Conservation (phyloP, 179 eudicot species). For the Beta macrorhiza region DNA sequence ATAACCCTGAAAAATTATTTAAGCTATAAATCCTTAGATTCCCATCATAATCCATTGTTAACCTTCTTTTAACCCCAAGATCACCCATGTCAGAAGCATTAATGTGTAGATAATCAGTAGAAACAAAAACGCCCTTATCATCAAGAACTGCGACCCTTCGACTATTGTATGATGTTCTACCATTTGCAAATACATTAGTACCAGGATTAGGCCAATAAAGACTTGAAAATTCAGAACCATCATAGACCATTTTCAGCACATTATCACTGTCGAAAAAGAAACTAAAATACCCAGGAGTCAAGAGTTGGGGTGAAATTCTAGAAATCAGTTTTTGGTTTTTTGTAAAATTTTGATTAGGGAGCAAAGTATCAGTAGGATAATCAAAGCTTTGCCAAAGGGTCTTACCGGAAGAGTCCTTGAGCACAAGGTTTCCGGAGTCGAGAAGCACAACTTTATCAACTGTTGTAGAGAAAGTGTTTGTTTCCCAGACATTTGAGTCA, state of each 20-base stretch:
- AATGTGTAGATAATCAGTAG: slow-evolving; percentile 44
- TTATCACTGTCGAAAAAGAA: slow-evolving; percentile 52
- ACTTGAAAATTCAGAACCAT: slow-evolving; percentile 56
- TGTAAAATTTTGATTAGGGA: slow-evolving; percentile 55
- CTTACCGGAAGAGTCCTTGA: slow-evolving; percentile 35
- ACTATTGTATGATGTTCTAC: slow-evolving; percentile 50
- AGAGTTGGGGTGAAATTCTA: slow-evolving; percentile 28
- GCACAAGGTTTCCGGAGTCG: slow-evolving; percentile 53
- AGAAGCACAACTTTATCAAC: slow-evolving; percentile 42
- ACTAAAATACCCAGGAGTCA: slow-evolving; percentile 47
- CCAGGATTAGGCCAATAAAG: slow-evolving; percentile 53
- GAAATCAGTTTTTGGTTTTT: slow-evolving; percentile 39
- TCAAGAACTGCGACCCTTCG: slow-evolving; percentile 44
- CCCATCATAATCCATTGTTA: slow-evolving; percentile 61
- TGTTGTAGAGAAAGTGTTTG: slow-evolving; percentile 33
- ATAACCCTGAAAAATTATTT: slow-evolving; percentile 29
- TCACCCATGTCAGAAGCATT: slow-evolving; percentile 43
- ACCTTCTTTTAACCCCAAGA: slow-evolving; percentile 39
- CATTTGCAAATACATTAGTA: slow-evolving; percentile 12
- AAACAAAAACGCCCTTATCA: slow-evolving; percentile 38
- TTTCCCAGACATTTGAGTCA: slow-evolving; percentile 48
- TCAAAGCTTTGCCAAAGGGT: slow-evolving; percentile 72
- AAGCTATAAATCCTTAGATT: slow-evolving; percentile 61
- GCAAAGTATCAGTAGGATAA: slow-evolving; percentile 63
- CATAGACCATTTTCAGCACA: slow-evolving; percentile 47